phyloP scores from a whole-genome alignment of 305 asterid genomes.

The Fraxinus xanthoxyloides region DNA sequence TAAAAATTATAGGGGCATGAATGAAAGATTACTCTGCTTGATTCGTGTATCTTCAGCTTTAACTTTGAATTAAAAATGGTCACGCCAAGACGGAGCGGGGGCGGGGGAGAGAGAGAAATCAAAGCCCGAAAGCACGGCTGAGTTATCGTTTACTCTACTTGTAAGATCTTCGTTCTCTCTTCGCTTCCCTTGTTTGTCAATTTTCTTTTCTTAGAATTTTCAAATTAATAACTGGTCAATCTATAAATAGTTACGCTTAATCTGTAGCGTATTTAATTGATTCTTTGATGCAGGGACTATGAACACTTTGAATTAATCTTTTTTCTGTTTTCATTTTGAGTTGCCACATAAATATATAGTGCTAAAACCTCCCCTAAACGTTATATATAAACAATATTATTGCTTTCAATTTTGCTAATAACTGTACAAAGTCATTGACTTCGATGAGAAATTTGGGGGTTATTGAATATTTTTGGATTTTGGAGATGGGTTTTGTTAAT shows the following conservation, averaged over 20 bases:
- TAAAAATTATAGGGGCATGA: slow-evolving; percentile 17
- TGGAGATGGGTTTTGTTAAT: background rate
- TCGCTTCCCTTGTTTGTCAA: background rate
- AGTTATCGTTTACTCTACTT: slow-evolving; percentile 32
- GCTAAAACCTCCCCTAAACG: background rate
- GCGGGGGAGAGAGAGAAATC: slow-evolving; percentile 19
- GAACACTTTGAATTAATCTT: slow-evolving; percentile 18
- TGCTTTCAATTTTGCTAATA: slow-evolving; percentile 11
- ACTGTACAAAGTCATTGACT: background rate
- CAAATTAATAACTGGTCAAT: background rate
- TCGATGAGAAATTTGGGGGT: background rate
- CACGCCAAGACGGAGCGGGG: slow-evolving; percentile 27
- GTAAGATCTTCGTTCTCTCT: slow-evolving; percentile 39
- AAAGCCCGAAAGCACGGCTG: slow-evolving; percentile 33
- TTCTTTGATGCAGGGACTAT: slow-evolving; percentile 12
- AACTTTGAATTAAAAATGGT: slow-evolving; percentile 33
- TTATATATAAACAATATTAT: background rate
- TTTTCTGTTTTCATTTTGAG: background rate
- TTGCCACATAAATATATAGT: slow-evolving; percentile 3
- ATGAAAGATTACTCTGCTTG: slow-evolving; percentile 3
- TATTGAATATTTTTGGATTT: background rate
- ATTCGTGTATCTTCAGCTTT: slow-evolving; percentile 19
- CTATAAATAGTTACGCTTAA: background rate
- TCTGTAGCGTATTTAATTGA: background rate
- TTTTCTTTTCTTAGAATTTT: background rate